Evolutionary conservation across 352 stramenopile species (phyloP).

Genomic region (Saprolegnia diclina): DNA sequence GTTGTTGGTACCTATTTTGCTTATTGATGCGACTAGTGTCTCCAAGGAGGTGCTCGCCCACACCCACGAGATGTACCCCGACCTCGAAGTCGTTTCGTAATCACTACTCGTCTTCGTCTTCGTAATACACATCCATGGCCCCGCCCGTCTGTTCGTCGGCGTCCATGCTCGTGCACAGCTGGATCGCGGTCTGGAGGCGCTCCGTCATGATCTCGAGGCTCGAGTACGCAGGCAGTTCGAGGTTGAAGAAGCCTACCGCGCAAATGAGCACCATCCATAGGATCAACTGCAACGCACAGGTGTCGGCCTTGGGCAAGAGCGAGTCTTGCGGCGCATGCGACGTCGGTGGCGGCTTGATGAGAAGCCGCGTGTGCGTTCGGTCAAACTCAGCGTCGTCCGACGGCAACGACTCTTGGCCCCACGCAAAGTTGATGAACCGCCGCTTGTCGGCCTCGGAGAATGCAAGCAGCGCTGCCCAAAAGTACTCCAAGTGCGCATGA

Average conservation of each 20-base stretch:
- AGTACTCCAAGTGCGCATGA: slow-evolving; percentile 66
- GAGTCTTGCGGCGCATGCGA: slow-evolving; percentile 40
- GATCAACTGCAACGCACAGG: slow-evolving; percentile 37
- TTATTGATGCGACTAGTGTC: slow-evolving; percentile 38
- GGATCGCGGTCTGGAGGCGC: slow-evolving; percentile 67
- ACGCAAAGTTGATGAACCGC: slow-evolving; percentile 81
- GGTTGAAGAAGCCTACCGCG: slow-evolving; percentile 68
- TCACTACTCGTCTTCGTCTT: slow-evolving; percentile 52
- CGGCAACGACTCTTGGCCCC: slow-evolving; percentile 72
- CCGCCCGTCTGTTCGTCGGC: slow-evolving; percentile 61
- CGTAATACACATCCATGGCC: slow-evolving; percentile 65
- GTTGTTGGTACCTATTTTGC: neutral
- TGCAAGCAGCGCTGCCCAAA: slow-evolving; percentile 55
- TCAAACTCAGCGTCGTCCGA: slow-evolving; percentile 76
- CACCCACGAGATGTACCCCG: slow-evolving; percentile 68
- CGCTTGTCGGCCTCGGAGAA: slow-evolving; percentile 75
- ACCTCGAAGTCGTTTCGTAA: slow-evolving; percentile 52
- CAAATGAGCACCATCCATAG: neutral
- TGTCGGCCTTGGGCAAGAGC: slow-evolving; percentile 70
- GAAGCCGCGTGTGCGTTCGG: slow-evolving; percentile 59
- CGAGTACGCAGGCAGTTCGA: slow-evolving; percentile 74
- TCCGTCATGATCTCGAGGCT: slow-evolving; percentile 59
- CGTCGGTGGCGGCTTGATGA: slow-evolving; percentile 58
- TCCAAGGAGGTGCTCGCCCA: slow-evolving; percentile 71
- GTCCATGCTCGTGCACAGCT: slow-evolving; percentile 76